Evolutionary conservation across 768 basidiomycete species (phyloP).

Genomic region (Dioszegia aurantiaca): DNA sequence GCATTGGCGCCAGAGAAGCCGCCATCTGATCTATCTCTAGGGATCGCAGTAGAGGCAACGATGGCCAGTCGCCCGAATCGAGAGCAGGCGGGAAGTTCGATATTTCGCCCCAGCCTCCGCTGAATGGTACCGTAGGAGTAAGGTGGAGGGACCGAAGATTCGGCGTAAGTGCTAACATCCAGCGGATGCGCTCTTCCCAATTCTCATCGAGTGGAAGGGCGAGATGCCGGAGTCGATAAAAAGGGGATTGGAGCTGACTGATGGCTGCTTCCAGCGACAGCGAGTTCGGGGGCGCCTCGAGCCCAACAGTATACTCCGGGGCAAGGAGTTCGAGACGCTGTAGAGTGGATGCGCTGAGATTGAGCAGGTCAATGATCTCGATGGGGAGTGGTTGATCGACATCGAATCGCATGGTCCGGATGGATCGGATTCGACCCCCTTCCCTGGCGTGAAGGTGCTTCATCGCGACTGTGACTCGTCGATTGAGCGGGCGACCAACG

Average conservation of each 20-base stretch:
- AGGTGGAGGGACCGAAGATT: slow-evolving; percentile 17
- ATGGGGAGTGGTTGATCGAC: slow-evolving; percentile 11
- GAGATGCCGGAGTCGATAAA: slow-evolving; percentile 16
- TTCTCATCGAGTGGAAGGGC: slow-evolving; percentile 11
- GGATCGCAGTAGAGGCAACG: slow-evolving; percentile 5
- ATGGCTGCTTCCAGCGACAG: not conserved
- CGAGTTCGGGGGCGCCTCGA: not conserved
- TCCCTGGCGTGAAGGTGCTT: not conserved
- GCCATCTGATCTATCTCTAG: slow-evolving; percentile 25
- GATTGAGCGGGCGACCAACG: not conserved
- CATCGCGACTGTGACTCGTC: not conserved
- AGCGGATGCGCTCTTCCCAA: slow-evolving; percentile 19
- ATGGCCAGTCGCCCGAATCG: not conserved
- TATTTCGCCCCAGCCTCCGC: slow-evolving; percentile 25
- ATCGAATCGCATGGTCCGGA: slow-evolving; percentile 17
- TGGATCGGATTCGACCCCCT: not conserved
- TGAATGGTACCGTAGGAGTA: slow-evolving; percentile 7
- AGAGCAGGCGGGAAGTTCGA: not conserved
- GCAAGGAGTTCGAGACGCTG: slow-evolving; percentile 10
- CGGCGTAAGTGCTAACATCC: slow-evolving; percentile 9
- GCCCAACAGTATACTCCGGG: slow-evolving; percentile 5
- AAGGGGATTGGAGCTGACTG: not conserved
- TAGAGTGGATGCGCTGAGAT: slow-evolving; percentile 3
- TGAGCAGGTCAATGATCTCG: slow-evolving; percentile 11
- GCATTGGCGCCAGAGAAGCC: not conserved